Evolutionary conservation across 495 filamentous ascomycete species (phyloP), one percentile per base, ranked within the genome.

Genomic region (Xylaria flabelliformis): DNA sequence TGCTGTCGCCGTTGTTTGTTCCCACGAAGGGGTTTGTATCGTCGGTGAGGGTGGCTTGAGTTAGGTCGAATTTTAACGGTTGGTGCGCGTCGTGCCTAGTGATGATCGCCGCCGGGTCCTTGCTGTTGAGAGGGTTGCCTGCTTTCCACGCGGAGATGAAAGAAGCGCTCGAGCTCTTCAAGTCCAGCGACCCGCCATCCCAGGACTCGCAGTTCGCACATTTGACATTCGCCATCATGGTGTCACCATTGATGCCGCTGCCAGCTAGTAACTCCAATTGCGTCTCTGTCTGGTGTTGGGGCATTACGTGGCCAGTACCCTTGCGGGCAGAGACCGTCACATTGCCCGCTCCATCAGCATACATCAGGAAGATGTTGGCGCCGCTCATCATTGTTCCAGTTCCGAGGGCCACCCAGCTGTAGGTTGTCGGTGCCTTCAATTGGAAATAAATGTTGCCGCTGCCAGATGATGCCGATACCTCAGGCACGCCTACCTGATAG

Each of bases 61-160:
- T 84, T 51, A 93, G 75, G 72, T 91, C 86, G 69, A 93, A 83
- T 0, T 66, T 72, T 75, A 91, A 92, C n/a, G 71, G 53, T 0
- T 84, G 82, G 32, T 84, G 79, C 26, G 74, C 79, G 73, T 89
- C 86, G 78, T 97, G 94, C 69, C 90, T 82, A 10, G 51, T 41
- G 69, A 97, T 89, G 17, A 62, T 68, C 0, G 85, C 88, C 8
- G 78, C 79, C 3, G 74, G 53, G 65, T 84, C 84, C 13, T 85
- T 82, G 13, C 89, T 88, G 44, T 87, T 82, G 58, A 95, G 75
- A 1, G 90, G 73, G 0, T 79, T 76, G 5, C 94, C 91, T 15
- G 78, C 74, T 67, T 88, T 89, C 78, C 86, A 85, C 2, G 90
- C 91, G 75, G 85, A 91, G 72, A 97, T 91, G 88, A 92, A 95